These are phyloP conservation scores for Colletotrichum shisoi DNA, from an alignment of 2,329 filamentous ascomycete genomes.

Conservation along the genomic window DNA sequence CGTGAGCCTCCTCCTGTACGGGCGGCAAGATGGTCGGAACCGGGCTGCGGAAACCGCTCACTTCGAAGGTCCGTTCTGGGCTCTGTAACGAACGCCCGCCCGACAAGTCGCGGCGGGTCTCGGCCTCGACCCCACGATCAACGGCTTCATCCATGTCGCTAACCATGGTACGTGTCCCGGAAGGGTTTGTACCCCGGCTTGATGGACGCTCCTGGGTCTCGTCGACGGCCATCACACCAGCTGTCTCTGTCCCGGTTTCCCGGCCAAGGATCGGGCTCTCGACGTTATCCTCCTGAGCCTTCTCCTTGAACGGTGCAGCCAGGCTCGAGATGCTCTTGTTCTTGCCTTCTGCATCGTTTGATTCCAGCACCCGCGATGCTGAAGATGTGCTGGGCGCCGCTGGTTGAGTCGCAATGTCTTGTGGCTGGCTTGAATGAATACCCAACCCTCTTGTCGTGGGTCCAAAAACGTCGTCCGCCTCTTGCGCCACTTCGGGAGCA, in stretches of 20 bases:
- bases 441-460: conserved; percentile 1
- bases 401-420: neutral
- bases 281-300: conserved; percentile 44
- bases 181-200: neutral
- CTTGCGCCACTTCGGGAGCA: neutral
- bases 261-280: conserved; percentile 54
- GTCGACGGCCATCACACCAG: neutral
- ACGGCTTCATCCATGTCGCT: conserved; percentile 39
- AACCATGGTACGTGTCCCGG: conserved; percentile 26
- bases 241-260: conserved; percentile 25
- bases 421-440: neutral
- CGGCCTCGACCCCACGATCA: conserved; percentile 45
- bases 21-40: conserved; percentile 58
- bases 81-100: conserved; percentile 34
- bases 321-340: conserved; percentile 32
- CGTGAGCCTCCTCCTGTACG: conserved; percentile 61
- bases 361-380: neutral
- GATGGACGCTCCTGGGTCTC: conserved; percentile 9
- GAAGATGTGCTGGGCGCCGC: neutral
- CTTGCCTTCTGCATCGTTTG: conserved; percentile 8
- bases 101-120: conserved; percentile 41
- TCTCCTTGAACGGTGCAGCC: conserved; percentile 36
- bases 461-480: conserved; percentile 27
- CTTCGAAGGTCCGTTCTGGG: conserved; percentile 38
- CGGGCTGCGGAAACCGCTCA: conserved; percentile 52